Percentiles rank a stretch among this genome's conserved stretches.
Conservation (phyloP, 306 rosid species). For the Cucumis sativus region Cucumber_9930_V3 NC_026660.2:5767501-5768000, state of each 20-base stretch:
- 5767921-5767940: conserved; percentile 25
- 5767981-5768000: conserved; percentile 18
- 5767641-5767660: conserved; percentile 72
- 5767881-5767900: conserved; percentile 70
- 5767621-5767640: conserved; percentile 84
- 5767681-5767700: conserved; percentile 90
- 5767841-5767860: too few relatives aligned
- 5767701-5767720: conserved; percentile 61
- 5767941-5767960: conserved; percentile 90
- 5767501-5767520: not conserved
- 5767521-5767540: not conserved
- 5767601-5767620: conserved; percentile 93
- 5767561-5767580: conserved; percentile 43
- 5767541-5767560: not conserved
- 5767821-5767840: too few relatives aligned
- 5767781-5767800: too few relatives aligned
- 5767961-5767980: conserved; percentile 96
- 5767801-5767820: too few relatives aligned
- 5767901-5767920: conserved; percentile 56
- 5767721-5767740: too few relatives aligned
- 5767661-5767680: conserved; percentile 91
- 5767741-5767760: too few relatives aligned
- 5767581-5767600: conserved; percentile 41
- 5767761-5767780: too few relatives aligned
- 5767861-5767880: not conserved